Evolutionary conservation across 345 rosid species (phyloP), one percentile per base, ranked within the genome.

Genomic region (Lumnitzera racemosa): DNA sequence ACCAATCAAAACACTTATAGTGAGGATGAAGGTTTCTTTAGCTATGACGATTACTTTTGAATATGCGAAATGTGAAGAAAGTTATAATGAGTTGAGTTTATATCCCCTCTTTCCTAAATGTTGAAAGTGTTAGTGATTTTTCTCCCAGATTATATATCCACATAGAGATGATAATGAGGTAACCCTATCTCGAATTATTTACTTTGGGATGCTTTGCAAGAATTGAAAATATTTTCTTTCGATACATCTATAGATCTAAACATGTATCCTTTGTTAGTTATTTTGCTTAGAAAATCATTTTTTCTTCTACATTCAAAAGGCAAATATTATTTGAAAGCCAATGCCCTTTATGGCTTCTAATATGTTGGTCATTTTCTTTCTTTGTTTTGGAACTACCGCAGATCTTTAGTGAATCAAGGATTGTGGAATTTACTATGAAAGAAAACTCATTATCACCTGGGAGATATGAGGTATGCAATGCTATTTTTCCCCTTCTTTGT

Each of bases 381-480:
- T 53, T 53, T 62, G 13, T 23, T 2, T 25, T 24, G 16, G 8
- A 4, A n/a, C 16, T 50, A 20, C 65, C 56, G 47, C 74, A 91
- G 98, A 74, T 89, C 46, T 91, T 89, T 52, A 79, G 76, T 47
- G 96, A 91, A 66, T 87, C 96, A 13, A 81, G 59, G 49, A 91
- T 91, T 54, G 83, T 78, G 15, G 92, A 91, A 49, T 91, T 87
- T 64, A 76, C 62, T 49, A 65, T 91, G 36, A 58, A 77, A 50
- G 92, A 88, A 70, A 81, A 70, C 16, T 56, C 56, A 41, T 53
- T 65, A 13, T 75, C 81, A 13, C 78, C 74, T 0, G 81, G 80
- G 62, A 84, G 80, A 74, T 79, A 71, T 55, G 96, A 91, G 95
- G 98, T 91, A 52, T 54, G 46, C 57, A 61, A 10, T 59, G 23